Base-by-base conservation (phyloP, 2,329 filamentous ascomycete genomes). In the Talaromyces sp. region DNA sequence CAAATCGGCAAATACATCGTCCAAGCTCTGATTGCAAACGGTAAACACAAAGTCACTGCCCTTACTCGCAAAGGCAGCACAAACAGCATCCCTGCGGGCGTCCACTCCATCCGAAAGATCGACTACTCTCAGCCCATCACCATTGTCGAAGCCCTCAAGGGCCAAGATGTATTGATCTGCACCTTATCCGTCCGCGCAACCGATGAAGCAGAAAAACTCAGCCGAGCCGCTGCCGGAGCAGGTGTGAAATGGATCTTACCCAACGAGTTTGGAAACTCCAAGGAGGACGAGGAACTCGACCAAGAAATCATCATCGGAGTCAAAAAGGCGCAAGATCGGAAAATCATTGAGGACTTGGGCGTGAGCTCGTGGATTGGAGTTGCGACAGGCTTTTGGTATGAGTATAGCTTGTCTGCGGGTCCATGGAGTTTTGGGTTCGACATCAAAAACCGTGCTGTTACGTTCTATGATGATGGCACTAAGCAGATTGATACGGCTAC, bases 401-500 rank as follows among this genome's bases (percentile, higher is more conserved):
- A 86, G 58, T 84, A 79, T 67, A 83, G 81, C 62, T 70, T 86
- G 3, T 79, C 74, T 0, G 74, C 76, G 2, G 72, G 72, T 0
- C 60, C 74, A 1, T 60, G 66, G 35, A 71, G 73, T 56, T 84
- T 77, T 66, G 85, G 85, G 1, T 84, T 86, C 71, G 82, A 86
- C 62, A 74, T 86, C 52, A 68, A 74, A 10, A 78, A 81, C 56
- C 74, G 74, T 0, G 72, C 71, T 7, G 72, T 81, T 11, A 82
- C 79, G 0, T 72, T 85, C 24, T 85, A 80, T 66, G 86, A 87
- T 66, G 84, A 87, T 35, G 89, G 89, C 0, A 81, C 80, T 19
- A 82, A 80, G 1, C 82, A 76, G 64, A 84, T 89, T 70, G 85
- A 83, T 66, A 84, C 79, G 0, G 85, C 83, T 13, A 90, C 89